Evolutionary conservation across 371 early-diverging fungal genomes (phyloP).

Genomic region (Mucor plumbeus): DNA sequence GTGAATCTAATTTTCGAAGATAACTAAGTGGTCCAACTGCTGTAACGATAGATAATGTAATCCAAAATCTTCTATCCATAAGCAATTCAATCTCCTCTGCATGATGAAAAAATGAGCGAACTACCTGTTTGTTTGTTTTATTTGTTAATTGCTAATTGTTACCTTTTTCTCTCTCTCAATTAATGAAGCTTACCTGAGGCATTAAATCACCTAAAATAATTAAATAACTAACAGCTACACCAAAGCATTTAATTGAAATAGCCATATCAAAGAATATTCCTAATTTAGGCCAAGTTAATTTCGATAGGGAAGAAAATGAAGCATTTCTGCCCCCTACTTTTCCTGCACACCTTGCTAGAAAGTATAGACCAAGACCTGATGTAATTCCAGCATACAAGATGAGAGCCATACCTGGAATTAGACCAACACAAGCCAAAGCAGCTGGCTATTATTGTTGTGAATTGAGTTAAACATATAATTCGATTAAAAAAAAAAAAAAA

Average conservation of each 20-base stretch:
- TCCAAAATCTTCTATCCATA: slow-evolving; percentile 83
- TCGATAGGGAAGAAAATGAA: slow-evolving; percentile 90
- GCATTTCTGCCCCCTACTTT: slow-evolving; percentile 76
- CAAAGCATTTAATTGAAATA: slow-evolving; percentile 99
- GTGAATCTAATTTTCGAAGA: slow-evolving; percentile 87
- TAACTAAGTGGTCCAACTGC: slow-evolving; percentile 82
- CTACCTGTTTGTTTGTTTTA: slow-evolving; percentile 26
- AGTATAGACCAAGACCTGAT: slow-evolving; percentile 85
- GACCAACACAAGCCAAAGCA: slow-evolving; percentile 86
- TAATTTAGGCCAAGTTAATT: slow-evolving; percentile 91
- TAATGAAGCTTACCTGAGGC: slow-evolving; percentile 65
- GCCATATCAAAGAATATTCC: slow-evolving; percentile 94
- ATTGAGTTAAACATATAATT: background rate
- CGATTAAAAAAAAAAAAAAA: slow-evolving; percentile 8
- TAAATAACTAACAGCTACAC: slow-evolving; percentile 98
- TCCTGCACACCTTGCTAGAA: slow-evolving; percentile 79
- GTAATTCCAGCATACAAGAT: slow-evolving; percentile 77
- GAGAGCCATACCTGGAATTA: slow-evolving; percentile 81
- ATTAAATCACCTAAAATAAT: slow-evolving; percentile 96
- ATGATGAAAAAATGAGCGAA: slow-evolving; percentile 38
- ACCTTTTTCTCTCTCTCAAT: background rate
- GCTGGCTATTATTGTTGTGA: slow-evolving; percentile 57
- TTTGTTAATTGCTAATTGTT: background rate
- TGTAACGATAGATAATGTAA: slow-evolving; percentile 72
- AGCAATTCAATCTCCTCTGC: slow-evolving; percentile 33